Base-by-base conservation (phyloP, 1,284 basidiomycete genomes). In the Cutaneotrichosporon cutaneum region DNA sequence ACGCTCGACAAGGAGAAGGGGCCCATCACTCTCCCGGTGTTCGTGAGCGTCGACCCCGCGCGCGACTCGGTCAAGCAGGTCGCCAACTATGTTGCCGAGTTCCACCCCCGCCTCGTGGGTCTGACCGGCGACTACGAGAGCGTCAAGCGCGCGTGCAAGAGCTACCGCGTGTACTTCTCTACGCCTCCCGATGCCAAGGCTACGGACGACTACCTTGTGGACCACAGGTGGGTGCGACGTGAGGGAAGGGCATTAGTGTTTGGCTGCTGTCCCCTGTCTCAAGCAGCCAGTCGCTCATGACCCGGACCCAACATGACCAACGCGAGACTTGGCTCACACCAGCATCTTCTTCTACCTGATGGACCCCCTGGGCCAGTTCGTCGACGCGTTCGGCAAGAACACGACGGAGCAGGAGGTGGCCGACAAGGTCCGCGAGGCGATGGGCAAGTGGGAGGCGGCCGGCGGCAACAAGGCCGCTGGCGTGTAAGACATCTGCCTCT, bases 151-250 rank as follows among this genome's bases (percentile, higher is more conserved):
- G 86, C 89, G 14, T 98, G 95, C 85, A 96, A 94, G 80, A 87
- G 88, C 39, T 99, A 95, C 80, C 88, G 96, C 33, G 95, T 99
- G 39, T 99, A 99, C 82, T 99, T 99, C 82, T 94, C 92, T 21
- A 98, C 95, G 6, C 96, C 95, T 3, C 93, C 93, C 3, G 83
- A 90, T 71, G 83, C 84, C 1, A 82, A 83, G 62, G 87, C 94
- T 0, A 86, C 77, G 4, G 83, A 84, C 53, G 95, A 99, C 82
- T 99, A 99, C 77, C 85, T 99, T 56, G 95, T 99, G 33, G 94
- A 96, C 79, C 94, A 97, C 80, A 74, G 70, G 78, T 79, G 44
- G 59, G 75, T 72, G 61, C 22, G 11, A 62, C 14, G 69, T 8
- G n/a, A n/a, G n/a, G n/a, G n/a, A n/a, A n/a, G n/a, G n/a, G n/a